Evolutionary conservation across 768 basidiomycete species (phyloP).

Genomic region (Boletus huronensis): DNA sequence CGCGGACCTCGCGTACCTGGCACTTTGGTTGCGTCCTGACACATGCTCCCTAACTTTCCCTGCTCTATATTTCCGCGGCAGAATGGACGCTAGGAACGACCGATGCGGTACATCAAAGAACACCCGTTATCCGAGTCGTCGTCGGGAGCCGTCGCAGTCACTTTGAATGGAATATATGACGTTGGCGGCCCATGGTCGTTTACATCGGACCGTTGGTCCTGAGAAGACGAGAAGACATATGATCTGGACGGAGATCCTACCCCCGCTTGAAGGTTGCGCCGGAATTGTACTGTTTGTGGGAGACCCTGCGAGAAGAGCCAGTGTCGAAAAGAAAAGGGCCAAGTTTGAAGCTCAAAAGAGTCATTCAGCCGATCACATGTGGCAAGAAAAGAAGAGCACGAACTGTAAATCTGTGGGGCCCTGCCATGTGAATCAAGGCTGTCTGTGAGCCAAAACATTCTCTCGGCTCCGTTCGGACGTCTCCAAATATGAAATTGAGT

Average conservation of each 20-base stretch:
- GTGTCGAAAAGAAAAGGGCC: background rate
- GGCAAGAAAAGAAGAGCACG: constrained; percentile 26
- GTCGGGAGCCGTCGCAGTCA: background rate
- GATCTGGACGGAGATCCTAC: background rate
- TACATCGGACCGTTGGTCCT: background rate
- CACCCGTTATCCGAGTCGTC: no score
- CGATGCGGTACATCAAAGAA: no score
- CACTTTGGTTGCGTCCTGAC: background rate
- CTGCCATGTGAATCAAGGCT: background rate
- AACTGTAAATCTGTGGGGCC: background rate
- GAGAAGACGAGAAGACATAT: background rate
- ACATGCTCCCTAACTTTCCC: background rate
- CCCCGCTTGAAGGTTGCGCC: background rate
- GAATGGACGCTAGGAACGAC: background rate
- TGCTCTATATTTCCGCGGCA: background rate
- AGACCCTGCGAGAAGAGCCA: background rate
- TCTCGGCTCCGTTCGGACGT: background rate
- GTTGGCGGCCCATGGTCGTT: background rate
- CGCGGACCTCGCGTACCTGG: background rate
- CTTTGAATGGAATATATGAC: background rate
- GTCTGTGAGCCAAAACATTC: background rate
- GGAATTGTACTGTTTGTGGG: background rate
- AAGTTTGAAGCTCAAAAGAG: constrained; percentile 34
- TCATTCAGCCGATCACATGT: constrained; percentile 23
- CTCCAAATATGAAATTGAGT: background rate